Evolutionary conservation across 2,329 filamentous ascomycete species (phyloP).

Genomic region (Dothiorella sarmentorum): DNA sequence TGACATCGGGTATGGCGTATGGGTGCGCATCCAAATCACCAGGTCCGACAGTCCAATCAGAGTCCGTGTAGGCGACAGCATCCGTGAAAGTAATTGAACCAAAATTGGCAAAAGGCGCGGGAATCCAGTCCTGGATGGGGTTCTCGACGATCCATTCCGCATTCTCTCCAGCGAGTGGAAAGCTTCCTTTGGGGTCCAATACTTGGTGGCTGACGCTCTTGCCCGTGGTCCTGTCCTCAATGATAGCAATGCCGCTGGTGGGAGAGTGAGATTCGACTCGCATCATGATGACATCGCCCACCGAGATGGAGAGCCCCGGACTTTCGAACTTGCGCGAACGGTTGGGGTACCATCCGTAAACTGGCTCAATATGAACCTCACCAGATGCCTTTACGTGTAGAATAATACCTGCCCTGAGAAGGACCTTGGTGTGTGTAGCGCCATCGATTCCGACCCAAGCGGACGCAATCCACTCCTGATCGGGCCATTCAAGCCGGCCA

Average conservation of each 20-base stretch:
- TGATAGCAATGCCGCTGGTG: constrained; percentile 43
- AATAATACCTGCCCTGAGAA: constrained; percentile 57
- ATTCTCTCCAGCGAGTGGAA: neutral
- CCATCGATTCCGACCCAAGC: constrained; percentile 63
- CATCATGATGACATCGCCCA: constrained; percentile 45
- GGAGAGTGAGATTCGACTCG: constrained; percentile 39
- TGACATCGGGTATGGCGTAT: too few species aligned
- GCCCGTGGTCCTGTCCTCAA: constrained; percentile 53
- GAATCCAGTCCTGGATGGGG: neutral
- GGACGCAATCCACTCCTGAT: too few species aligned
- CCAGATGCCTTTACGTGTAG: too few species aligned
- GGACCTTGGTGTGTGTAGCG: constrained; percentile 51
- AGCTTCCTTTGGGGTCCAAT: neutral
- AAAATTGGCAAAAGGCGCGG: constrained; percentile 17
- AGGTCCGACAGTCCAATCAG: too few species aligned
- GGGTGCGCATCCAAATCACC: too few species aligned
- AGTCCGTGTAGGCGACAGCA: too few species aligned
- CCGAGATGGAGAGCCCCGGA: constrained; percentile 34
- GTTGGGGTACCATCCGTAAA: too few species aligned
- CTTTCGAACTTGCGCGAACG: too few species aligned
- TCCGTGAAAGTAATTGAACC: constrained; percentile 10
- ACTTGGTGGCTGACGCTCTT: constrained; percentile 49
- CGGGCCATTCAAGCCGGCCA: too few species aligned
- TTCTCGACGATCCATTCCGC: constrained; percentile 21
- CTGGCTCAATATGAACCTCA: too few species aligned